Evolutionary conservation across 805 yeast species (phyloP).

Genomic region (Pichia nakasei): DNA sequence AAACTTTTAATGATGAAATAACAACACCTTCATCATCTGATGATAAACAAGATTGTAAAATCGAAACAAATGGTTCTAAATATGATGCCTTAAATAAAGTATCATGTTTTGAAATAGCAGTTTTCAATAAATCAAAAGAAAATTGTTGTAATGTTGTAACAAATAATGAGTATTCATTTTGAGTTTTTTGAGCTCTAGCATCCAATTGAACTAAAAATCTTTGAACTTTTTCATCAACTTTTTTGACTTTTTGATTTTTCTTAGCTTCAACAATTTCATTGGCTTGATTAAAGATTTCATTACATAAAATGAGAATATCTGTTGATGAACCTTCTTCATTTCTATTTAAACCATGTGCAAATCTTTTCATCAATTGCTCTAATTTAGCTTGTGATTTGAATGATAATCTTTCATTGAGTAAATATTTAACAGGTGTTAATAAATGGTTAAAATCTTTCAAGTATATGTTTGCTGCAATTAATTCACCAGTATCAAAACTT

Average conservation of each 20-base stretch:
- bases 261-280: conserved; percentile 20
- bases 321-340: conserved; percentile 51
- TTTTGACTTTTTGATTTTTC: conserved; percentile 12
- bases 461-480: conserved; percentile 56
- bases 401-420: conserved; percentile 56
- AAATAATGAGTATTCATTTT: conserved; percentile 47
- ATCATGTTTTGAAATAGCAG: conserved; percentile 58
- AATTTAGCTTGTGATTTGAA: conserved; percentile 63
- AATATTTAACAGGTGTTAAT: conserved; percentile 58
- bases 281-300: conserved; percentile 58
- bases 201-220: conserved; percentile 72
- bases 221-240: conserved; percentile 27
- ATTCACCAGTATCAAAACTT: conserved; percentile 80
- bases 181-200: conserved; percentile 46
- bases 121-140: conserved; percentile 65
- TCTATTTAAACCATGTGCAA: conserved; percentile 68
- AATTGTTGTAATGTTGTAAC: conserved; percentile 61
- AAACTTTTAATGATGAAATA: conserved; percentile 53
- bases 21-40: conserved; percentile 75
- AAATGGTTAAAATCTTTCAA: conserved; percentile 48
- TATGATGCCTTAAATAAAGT: conserved; percentile 50
- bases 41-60: conserved; percentile 49
- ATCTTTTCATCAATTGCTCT: conserved; percentile 69
- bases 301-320: conserved; percentile 61
- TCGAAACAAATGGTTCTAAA: conserved; percentile 66